These are phyloP conservation scores for Phytophthora megakarya DNA, from an alignment of 352 stramenopile species.

Conservation along the genomic window DNA sequence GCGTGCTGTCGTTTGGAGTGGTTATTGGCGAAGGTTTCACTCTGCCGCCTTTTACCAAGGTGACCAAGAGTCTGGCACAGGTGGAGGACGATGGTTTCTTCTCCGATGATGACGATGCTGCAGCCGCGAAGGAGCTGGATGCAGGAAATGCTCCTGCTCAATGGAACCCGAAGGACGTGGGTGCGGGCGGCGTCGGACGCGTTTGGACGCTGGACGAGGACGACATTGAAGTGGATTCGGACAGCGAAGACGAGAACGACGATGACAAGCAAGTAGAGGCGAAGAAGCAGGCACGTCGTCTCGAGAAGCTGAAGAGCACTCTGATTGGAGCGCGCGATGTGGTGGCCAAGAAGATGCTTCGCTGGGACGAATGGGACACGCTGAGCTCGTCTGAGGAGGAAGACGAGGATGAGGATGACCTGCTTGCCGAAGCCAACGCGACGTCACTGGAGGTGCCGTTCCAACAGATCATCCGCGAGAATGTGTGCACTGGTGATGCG, in stretches of 20 bases:
- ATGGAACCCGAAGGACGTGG: constrained; percentile 77
- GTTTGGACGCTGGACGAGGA: constrained; percentile 88
- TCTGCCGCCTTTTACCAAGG: constrained; percentile 75
- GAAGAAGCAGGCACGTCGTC: constrained; percentile 40
- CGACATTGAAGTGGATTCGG: constrained; percentile 72
- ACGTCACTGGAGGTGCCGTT: constrained; percentile 61
- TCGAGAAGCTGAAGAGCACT: constrained; percentile 74
- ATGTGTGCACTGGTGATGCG: constrained; percentile 75
- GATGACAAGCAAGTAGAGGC: constrained; percentile 35
- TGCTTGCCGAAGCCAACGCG: constrained; percentile 49
- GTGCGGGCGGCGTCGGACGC: constrained; percentile 65
- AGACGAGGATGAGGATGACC: constrained; percentile 62
- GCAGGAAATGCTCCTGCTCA: constrained; percentile 23
- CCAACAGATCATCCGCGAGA: constrained; percentile 80
- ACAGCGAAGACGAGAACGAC: constrained; percentile 63
- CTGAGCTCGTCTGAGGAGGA: constrained; percentile 79
- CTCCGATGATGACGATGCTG: constrained; percentile 52
- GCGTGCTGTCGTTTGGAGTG: constrained; percentile 80
- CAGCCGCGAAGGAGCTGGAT: constrained; percentile 11
- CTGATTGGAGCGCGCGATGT: constrained; percentile 73
- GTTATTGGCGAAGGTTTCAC: constrained; percentile 79
- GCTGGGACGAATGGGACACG: constrained; percentile 83
- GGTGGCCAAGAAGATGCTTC: constrained; percentile 53
- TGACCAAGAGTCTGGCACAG: constrained; percentile 65
- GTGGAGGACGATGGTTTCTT: constrained; percentile 78